Percentiles rank a stretch among this genome's conserved stretches.
Evolutionary conservation across 1,139 yeast species (phyloP).

Genomic region (Saccharomyces uvarum): DNA sequence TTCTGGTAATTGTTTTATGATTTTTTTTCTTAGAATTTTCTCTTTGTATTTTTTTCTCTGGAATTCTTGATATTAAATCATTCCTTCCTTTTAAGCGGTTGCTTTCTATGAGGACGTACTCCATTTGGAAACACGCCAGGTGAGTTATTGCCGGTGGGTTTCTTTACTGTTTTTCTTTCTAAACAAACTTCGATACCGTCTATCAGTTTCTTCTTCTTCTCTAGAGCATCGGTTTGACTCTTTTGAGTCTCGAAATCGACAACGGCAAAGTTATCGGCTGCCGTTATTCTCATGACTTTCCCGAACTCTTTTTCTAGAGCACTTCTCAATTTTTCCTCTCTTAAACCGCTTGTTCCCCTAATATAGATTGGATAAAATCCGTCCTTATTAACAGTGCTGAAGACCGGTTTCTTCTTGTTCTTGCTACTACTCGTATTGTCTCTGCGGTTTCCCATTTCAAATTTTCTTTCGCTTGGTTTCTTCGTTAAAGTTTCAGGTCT

Average conservation of each 20-base stretch:
- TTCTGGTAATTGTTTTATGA: neutral
- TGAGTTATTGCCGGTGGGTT: slow-evolving; percentile 6
- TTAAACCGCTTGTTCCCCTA: slow-evolving; percentile 25
- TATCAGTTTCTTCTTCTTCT: slow-evolving; percentile 19
- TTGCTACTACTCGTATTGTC: slow-evolving; percentile 13
- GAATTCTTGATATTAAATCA: slow-evolving; percentile 3
- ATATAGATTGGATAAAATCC: slow-evolving; percentile 30
- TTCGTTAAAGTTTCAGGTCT: slow-evolving; percentile 10
- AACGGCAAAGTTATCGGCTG: slow-evolving; percentile 29
- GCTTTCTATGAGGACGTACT: slow-evolving; percentile 4
- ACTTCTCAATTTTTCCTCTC: slow-evolving; percentile 22
- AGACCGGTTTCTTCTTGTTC: slow-evolving; percentile 19
- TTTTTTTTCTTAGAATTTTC: neutral
- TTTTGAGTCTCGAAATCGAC: slow-evolving; percentile 28
- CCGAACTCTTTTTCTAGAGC: slow-evolving; percentile 26
- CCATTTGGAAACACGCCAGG: slow-evolving; percentile 4
- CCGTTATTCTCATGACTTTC: slow-evolving; percentile 24
- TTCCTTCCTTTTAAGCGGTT: slow-evolving; percentile 9
- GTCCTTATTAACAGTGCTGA: slow-evolving; percentile 25
- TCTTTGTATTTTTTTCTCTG: neutral
- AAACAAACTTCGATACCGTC: slow-evolving; percentile 21
- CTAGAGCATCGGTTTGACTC: slow-evolving; percentile 29
- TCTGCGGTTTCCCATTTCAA: slow-evolving; percentile 14
- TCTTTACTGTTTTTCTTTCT: slow-evolving; percentile 26
- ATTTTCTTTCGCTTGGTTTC: slow-evolving; percentile 10